Evolutionary conservation across 2,329 filamentous ascomycete genomes (phyloP).

Genomic region (Cordyceps fumosorosea): DNA sequence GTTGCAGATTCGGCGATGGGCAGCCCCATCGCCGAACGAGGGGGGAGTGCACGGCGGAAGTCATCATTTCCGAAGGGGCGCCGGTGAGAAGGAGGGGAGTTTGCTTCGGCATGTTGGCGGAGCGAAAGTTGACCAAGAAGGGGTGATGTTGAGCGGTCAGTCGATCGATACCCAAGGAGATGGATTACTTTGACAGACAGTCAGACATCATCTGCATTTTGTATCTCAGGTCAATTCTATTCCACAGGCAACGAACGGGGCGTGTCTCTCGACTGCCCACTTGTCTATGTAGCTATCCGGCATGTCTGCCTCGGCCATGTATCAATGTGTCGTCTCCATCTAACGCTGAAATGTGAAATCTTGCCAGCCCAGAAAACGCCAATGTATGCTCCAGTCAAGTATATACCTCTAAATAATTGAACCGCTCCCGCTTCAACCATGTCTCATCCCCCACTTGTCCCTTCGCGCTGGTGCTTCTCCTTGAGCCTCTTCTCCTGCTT

Average conservation of each 20-base stretch:
- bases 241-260: too few species aligned
- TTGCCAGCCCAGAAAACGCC: background rate
- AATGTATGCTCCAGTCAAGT: conserved; percentile 4
- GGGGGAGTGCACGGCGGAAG: background rate
- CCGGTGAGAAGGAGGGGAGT: too few species aligned
- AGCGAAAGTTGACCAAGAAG: too few species aligned
- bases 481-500: conserved; percentile 88
- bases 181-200: too few species aligned
- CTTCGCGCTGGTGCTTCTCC: conserved; percentile 59
- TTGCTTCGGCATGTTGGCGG: too few species aligned
- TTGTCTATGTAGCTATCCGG: background rate
- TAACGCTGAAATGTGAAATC: background rate
- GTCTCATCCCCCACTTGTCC: conserved; percentile 38
- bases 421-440: background rate
- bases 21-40: background rate
- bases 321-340: background rate
- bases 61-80: too few species aligned
- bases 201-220: too few species aligned
- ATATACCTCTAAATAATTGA: background rate
- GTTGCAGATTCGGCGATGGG: conserved; percentile 3
- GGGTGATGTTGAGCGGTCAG: too few species aligned
- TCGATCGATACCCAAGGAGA: too few species aligned
- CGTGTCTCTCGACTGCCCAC: background rate
- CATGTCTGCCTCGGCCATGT: background rate
- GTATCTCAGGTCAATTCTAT: too few species aligned